Base-by-base conservation (phyloP, 169 alveolate genomes). In the Plasmodium cynomolgi region DNA sequence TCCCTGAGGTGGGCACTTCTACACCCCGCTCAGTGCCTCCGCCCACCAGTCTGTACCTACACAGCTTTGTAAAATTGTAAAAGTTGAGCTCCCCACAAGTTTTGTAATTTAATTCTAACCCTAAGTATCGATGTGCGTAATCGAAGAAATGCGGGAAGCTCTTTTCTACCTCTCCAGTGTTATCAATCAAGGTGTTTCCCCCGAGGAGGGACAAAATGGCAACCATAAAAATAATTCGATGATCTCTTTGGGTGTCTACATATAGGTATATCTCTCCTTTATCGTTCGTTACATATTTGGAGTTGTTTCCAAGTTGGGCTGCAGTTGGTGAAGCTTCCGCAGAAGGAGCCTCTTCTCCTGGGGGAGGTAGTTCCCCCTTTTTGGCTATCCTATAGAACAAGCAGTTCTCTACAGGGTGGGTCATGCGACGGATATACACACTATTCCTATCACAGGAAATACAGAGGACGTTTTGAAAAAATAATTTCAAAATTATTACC, bases 201-300 rank as follows among this genome's bases (percentile, higher is more conserved):
- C 77, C 74, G 23, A 84, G 74, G 54, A 84, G 93, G 1, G 93
- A 72, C 62, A 84, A 84, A 29, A 84, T 58, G 23, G 93, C 13
- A 5, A 9, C 29, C 93, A 84, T 84, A 47, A 84, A 84, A 84
- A 84, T 73, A 4, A 84, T 29, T 73, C 93, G 31, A 29, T 84
- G 93, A 72, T 84, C 93, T 26, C 77, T 84, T 44, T 44, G 50
- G 4, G 93, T 73, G 39, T 84, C 93, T 72, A 84, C 50, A 73
- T 72, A 84, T 29, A 84, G 20, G 74, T 73, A 84, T 17, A 84
- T n/a, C 37, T 31, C 56, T 26, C 77, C 44, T 2, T 29, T 73
- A 31, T 71, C 23, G 54, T 41, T 84, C 11, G 77, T 26, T 41
- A 84, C 54, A 84, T 84, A 84, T 31, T 73, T 23, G 3, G 93